Evolutionary conservation across 805 yeast genomes (phyloP).

Genomic region (Candida ovalis): DNA sequence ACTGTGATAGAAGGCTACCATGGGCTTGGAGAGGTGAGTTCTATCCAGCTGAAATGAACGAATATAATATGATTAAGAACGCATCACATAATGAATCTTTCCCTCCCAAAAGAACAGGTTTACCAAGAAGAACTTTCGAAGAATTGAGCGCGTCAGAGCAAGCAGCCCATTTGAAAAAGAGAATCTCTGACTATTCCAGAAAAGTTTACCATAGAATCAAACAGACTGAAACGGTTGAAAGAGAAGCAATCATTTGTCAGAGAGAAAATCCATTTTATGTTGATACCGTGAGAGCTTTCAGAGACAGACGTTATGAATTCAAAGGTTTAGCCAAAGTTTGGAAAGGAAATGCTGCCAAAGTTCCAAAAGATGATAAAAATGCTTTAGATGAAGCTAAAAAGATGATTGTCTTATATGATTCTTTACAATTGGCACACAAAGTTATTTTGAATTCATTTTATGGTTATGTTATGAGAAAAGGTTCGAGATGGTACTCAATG

Average conservation of each 20-base stretch:
- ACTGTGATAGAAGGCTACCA: slow-evolving; percentile 83
- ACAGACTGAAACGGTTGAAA: slow-evolving; percentile 75
- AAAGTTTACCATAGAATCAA: slow-evolving; percentile 81
- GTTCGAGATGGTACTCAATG: slow-evolving; percentile 99
- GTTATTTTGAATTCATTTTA: slow-evolving; percentile 95
- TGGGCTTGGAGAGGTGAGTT: slow-evolving; percentile 99
- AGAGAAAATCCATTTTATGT: slow-evolving; percentile 97
- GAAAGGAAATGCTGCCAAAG: slow-evolving; percentile 72
- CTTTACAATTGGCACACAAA: slow-evolving; percentile 93
- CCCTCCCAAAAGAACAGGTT: slow-evolving; percentile 55
- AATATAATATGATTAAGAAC: slow-evolving; percentile 83
- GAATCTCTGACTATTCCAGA: slow-evolving; percentile 78
- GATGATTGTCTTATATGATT: slow-evolving; percentile 90
- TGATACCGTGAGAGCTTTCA: slow-evolving; percentile 86
- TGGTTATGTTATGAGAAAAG: slow-evolving; percentile 98
- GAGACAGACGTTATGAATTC: slow-evolving; percentile 95
- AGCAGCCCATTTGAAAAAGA: slow-evolving; percentile 66
- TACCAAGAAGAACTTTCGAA: slow-evolving; percentile 62
- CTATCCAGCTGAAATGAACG: slow-evolving; percentile 86
- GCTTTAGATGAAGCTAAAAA: slow-evolving; percentile 86
- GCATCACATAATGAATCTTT: slow-evolving; percentile 77
- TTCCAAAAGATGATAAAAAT: slow-evolving; percentile 50
- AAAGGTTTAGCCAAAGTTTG: slow-evolving; percentile 91
- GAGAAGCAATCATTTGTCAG: slow-evolving; percentile 95
- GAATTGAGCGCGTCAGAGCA: slow-evolving; percentile 77